Base-by-base conservation (phyloP, 192 early-diverging fungal species). In the Chytriomyces confervae region DNA sequence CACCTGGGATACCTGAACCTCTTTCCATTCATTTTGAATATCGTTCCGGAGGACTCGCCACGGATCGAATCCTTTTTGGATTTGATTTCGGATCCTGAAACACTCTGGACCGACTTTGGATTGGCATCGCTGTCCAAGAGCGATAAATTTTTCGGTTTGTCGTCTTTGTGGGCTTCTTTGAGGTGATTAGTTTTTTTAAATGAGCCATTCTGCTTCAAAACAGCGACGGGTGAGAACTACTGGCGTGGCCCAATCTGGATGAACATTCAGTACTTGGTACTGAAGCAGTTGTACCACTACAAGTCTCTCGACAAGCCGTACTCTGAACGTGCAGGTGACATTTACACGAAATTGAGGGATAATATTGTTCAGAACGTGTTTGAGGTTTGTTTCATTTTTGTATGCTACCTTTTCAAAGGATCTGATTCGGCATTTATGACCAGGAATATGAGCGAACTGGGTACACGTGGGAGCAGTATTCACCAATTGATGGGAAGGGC, bases 231-330 rank as follows among this genome's bases (percentile, higher is more conserved):
- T 70, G 97, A 98, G 81, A 93, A 95, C 80, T 98, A 98, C 82
- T 98, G 95, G 97, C 87, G 92, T 65, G 97, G 95, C 3, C 93
- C 95, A 0, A 89, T 96, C 45, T 98, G 97, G 97, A 89, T 96
- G 68, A 96, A 96, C 72, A 84, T 95, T 66, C 95, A 97, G 81
- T 98, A 97, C 78, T 81, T 98, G 23, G 87, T 90, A 0, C 77
- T 96, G 36, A 85, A 89, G 43, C 86, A 91, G 47, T 81, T 98
- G 71, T 83, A 61, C 50, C 61, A 69, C 47, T 76, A 70, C 74
- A 68, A 70, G 61, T 66, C 63, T 16, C 9, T 7, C 5, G 23
- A 53, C 62, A 92, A 94, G 0, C 93, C 94, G 20, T 84, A 93
- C 62, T 93, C 93, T 4, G 77, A 84, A 72, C 23, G 66, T 46